Evolutionary conservation across 352 stramenopile species (phyloP), one percentile per base, ranked within the genome.

Genomic region (Thraustochytrium striatum): DNA sequence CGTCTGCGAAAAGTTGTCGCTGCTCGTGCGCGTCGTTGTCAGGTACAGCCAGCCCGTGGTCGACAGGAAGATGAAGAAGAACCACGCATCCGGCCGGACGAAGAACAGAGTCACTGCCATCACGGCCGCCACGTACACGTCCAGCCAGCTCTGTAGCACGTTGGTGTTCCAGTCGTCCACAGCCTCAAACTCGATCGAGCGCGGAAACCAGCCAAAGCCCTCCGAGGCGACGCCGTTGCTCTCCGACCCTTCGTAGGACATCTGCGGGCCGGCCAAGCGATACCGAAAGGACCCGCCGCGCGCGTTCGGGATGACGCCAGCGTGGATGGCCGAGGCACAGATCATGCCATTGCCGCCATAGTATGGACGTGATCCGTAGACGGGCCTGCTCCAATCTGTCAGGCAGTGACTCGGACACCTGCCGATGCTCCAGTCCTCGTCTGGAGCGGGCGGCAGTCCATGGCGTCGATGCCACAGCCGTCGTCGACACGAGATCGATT

Each of bases 331-430:
- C 7, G 44, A 30, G 5, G 65, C 65, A 30, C 65, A 75, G 65
- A 75, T 30, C n/a, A 30, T 30, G 41, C 65, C 32, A 32, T 61
- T 25, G 65, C 65, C 11, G n/a, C n/a, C n/a, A n/a, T n/a, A n/a
- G 44, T 75, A 32, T 75, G 61, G 1, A 62, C 30, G 3, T 75
- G 33, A 43, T 0, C 65, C 65, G 30, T 75, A 75, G 21, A 75
- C 65, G 39, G 65, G 65, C 39, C 30, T 25, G 21, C 16, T 32
- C 8, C 50, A 75, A 32, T 75, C 52, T 11, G 25, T 32, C 13
- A 75, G 65, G 25, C 65, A 75, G 65, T 75, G 44, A 38, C 21
- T 43, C 16, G 65, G 65, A 43, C 65, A 75, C 30, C 65, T 30
- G 3, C 43, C 0, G 16, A 38, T 58, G 44, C 28, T 55, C 65